Evolutionary conservation across 805 yeast species (phyloP), one percentile per base, ranked within the genome.

Genomic region (Yarrowia divulgata): DNA sequence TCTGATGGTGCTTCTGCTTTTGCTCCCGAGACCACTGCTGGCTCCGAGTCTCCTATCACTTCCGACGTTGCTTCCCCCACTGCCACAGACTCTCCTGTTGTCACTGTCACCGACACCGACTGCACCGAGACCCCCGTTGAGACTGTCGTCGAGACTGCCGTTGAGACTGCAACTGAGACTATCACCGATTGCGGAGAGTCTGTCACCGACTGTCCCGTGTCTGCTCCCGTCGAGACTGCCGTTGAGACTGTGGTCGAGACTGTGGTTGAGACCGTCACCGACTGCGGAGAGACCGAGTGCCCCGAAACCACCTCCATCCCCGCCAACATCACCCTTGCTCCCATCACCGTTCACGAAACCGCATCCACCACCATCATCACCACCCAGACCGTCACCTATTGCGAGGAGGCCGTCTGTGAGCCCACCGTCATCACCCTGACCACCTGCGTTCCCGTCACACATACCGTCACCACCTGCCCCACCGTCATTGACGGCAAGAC

Each of bases 311-410:
- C 50, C 6, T 23, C 45, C 10, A 7, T 43, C 45, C 45, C 45
- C 18, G 18, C 45, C 18, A 42, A 42, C 45, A 16, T n/a, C 32
- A 19, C 50, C 13, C n/a, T 13, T 6, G 34, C 50, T n/a, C n/a
- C 13, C 5, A 34, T 46, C n/a, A 46, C 50, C 16, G 50, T 12
- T 16, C 13, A 7, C 9, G 50, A 9, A 8, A 46, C 50, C 32
- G 34, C 12, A 8, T 48, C 52, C 52, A 19, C 18, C 18, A 54
- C 42, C 16, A 19, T 37, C 13, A 54, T 34, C 43, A 54, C 60
- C 19, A 54, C 43, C 34, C 57, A 50, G 40, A 50, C 57, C 14
- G 57, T 35, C 40, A 50, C 57, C 14, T 50, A 34, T 42, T 50
- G 57, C 40, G 40, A 50, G 40, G 40, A 50, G 29, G 35, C 16